These are phyloP conservation scores for Podospora pseudocomata DNA, from an alignment of 495 filamentous ascomycete species.

Conservation along the genomic window DNA sequence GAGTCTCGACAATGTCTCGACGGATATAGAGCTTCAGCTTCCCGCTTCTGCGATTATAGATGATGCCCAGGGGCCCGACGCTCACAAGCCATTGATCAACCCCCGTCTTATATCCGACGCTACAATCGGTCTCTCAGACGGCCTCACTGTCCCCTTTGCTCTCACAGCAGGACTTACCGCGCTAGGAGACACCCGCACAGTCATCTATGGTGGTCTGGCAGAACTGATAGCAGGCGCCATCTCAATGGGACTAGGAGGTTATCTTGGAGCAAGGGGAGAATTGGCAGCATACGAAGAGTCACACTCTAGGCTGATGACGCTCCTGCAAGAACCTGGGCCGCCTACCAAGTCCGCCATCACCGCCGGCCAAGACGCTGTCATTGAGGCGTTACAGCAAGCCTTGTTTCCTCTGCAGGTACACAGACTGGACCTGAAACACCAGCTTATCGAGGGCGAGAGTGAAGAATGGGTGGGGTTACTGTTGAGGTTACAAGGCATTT, in stretches of 20 bases:
- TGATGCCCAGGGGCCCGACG: background rate
- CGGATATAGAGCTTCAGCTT: background rate
- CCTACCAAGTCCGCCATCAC: background rate
- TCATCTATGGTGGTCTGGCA: conserved; percentile 60
- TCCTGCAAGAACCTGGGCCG: background rate
- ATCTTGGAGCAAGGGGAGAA: conserved; percentile 45
- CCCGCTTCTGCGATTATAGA: background rate
- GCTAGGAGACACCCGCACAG: conserved; percentile 53
- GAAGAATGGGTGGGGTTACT: background rate
- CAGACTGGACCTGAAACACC: background rate
- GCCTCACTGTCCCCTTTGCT: conserved; percentile 57
- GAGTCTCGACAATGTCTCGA: background rate
- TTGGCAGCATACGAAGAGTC: background rate
- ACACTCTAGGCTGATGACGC: background rate
- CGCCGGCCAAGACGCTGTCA: background rate
- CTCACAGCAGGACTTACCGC: conserved; percentile 54
- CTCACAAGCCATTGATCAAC: conserved; percentile 4
- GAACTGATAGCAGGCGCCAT: conserved; percentile 62
- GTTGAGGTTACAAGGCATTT: background rate
- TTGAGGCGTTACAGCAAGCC: background rate
- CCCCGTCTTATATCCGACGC: conserved; percentile 38
- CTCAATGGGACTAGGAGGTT: conserved; percentile 63
- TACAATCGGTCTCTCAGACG: conserved; percentile 55
- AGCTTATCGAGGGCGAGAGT: background rate
- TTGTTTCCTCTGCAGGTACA: background rate